These are phyloP conservation scores for Spathaspora arborariae DNA, from an alignment of 805 yeast species.

Conservation along the genomic window DNA sequence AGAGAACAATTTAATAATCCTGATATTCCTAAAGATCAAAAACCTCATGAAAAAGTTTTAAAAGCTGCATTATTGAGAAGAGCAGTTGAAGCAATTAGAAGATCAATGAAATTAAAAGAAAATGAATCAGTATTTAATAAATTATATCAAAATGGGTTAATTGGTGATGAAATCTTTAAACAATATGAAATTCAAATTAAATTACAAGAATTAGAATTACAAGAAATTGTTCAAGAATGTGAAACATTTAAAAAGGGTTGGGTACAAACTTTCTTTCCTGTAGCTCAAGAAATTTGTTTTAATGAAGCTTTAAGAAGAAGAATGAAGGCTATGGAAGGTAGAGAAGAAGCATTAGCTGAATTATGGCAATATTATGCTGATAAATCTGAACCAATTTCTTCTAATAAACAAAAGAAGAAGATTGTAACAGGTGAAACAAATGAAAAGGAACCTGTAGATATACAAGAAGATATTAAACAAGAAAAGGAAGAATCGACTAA, in stretches of 20 bases:
- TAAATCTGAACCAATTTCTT: conserved; percentile 12
- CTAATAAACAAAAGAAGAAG: conserved; percentile 3
- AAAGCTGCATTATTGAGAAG: conserved; percentile 56
- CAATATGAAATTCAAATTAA: conserved; percentile 75
- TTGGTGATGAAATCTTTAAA: conserved; percentile 86
- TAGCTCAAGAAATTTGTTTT: conserved; percentile 85
- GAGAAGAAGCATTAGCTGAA: conserved; percentile 28
- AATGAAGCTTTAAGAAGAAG: conserved; percentile 90
- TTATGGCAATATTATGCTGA: conserved; percentile 32
- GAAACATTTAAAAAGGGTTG: conserved; percentile 73
- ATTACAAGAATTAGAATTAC: conserved; percentile 76
- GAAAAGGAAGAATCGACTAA: conserved; percentile 2
- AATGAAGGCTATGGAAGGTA: conserved; percentile 40
- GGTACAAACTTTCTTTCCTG: conserved; percentile 71
- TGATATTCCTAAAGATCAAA: conserved; percentile 30
- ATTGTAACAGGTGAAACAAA: conserved; percentile 5
- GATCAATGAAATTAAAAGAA: conserved; percentile 80
- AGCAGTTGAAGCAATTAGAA: conserved; percentile 83
- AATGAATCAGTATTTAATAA: conserved; percentile 63
- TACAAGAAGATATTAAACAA: background rate
- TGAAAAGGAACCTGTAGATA: background rate
- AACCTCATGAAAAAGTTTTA: conserved; percentile 73
- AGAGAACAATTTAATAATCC: conserved; percentile 44
- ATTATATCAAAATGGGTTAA: conserved; percentile 81
- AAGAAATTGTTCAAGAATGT: conserved; percentile 72